phyloP scores from a whole-genome alignment of 2,329 filamentous ascomycete species.

The Aspergillus calidoustus region DNA sequence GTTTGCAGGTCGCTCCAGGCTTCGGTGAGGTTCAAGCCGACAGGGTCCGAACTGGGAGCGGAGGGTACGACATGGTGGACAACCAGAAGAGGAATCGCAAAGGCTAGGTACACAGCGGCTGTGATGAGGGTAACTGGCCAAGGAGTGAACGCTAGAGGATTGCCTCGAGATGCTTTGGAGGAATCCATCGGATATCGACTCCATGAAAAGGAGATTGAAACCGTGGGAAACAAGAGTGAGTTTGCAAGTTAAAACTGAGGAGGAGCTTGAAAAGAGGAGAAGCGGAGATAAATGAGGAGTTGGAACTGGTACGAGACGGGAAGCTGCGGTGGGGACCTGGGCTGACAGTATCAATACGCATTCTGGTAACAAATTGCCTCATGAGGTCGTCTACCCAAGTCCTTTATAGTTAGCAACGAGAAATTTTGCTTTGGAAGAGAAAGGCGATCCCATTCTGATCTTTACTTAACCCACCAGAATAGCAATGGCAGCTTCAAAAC shows the following conservation, averaged over 20 bases:
- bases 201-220: slow-evolving; percentile 7
- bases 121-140: slow-evolving; percentile 81
- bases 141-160: slow-evolving; percentile 74
- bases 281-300: slow-evolving; percentile 1
- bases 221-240: slow-evolving; percentile 5
- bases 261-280: neutral
- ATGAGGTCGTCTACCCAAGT: neutral
- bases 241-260: slow-evolving; percentile 8
- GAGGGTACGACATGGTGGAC: slow-evolving; percentile 77
- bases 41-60: slow-evolving; percentile 60
- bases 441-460: slow-evolving; percentile 16
- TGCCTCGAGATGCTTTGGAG: slow-evolving; percentile 35
- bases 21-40: slow-evolving; percentile 78
- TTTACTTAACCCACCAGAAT: slow-evolving; percentile 13
- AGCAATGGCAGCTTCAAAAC: slow-evolving; percentile 11
- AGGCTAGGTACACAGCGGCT: slow-evolving; percentile 73
- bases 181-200: slow-evolving; percentile 37
- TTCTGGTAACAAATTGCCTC: neutral
- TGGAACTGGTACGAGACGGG: neutral
- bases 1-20: slow-evolving; percentile 83
- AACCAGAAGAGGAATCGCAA: slow-evolving; percentile 73
- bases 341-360: slow-evolving; percentile 10
- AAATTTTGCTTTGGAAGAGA: neutral
- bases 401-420: neutral
- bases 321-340: slow-evolving; percentile 4